phyloP scores from a whole-genome alignment of 805 yeast species.

The Lachancea waltii region DNA sequence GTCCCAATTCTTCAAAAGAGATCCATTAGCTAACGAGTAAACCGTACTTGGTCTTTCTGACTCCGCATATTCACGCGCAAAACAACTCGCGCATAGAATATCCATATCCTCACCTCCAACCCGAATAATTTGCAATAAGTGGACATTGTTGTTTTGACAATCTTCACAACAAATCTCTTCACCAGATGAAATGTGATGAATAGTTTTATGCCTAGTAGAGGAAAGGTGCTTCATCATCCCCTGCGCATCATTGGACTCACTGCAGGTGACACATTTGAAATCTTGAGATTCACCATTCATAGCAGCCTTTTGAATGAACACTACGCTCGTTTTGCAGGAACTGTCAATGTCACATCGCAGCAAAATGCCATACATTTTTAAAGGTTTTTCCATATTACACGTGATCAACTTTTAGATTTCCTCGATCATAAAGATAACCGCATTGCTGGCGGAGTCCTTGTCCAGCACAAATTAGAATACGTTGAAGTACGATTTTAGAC shows the following conservation, averaged over 20 bases:
- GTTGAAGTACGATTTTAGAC: no score
- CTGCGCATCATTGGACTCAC: conserved; percentile 29
- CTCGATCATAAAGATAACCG: no score
- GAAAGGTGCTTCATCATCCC: conserved; percentile 48
- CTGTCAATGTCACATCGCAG: not conserved
- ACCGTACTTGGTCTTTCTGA: conserved; percentile 42
- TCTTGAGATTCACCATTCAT: not conserved
- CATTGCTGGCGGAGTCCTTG: no score
- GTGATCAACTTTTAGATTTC: not conserved
- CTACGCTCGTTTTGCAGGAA: no score
- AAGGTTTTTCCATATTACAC: no score
- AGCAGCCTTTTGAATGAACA: not conserved
- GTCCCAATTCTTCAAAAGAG: conserved; percentile 43
- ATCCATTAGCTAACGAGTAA: conserved; percentile 49
- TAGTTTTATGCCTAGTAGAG: conserved; percentile 46
- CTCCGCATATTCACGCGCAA: conserved; percentile 31
- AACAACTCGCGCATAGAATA: conserved; percentile 43
- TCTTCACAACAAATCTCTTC: conserved; percentile 50
- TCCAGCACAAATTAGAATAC: no score
- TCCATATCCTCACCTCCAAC: conserved; percentile 52
- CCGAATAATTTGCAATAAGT: conserved; percentile 44
- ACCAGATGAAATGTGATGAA: conserved; percentile 30
- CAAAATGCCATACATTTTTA: no score
- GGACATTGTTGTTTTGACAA: conserved; percentile 48
- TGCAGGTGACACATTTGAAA: conserved; percentile 45